phyloP scores from a whole-genome alignment of 129 eudicot species.

The Flaveria ramosissima region DNA sequence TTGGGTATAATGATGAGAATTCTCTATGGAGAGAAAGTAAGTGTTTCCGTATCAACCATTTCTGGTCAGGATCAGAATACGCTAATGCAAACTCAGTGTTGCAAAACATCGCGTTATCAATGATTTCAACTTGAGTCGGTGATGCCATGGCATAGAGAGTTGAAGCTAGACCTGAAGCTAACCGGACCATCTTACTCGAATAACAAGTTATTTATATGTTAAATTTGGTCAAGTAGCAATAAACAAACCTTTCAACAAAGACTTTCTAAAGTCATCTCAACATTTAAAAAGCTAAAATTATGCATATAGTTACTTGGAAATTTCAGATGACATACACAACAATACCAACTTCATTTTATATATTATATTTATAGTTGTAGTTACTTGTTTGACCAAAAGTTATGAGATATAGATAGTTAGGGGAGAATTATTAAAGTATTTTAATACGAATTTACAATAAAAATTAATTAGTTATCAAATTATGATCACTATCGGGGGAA shows the following conservation, averaged over 20 bases:
- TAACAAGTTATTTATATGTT: neutral
- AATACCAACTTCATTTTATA: conserved; percentile 29
- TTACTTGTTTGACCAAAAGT: neutral
- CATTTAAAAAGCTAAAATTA: conserved; percentile 22
- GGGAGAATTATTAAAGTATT: neutral
- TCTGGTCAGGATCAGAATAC: conserved; percentile 59
- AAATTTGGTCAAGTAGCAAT: neutral
- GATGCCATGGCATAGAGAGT: conserved; percentile 40
- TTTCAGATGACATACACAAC: conserved; percentile 24
- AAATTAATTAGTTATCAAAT: neutral
- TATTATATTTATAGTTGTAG: neutral
- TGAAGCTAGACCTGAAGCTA: neutral
- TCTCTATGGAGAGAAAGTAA: conserved; percentile 48
- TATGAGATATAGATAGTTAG: neutral
- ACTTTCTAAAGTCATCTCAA: conserved; percentile 28
- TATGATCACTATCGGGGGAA: neutral
- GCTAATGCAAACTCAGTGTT: conserved; percentile 37
- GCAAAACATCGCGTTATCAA: conserved; percentile 61
- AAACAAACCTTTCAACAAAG: conserved; percentile 3
- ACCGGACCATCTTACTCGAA: neutral
- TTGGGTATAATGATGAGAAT: conserved; percentile 47
- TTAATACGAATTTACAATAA: neutral
- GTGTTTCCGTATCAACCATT: conserved; percentile 65
- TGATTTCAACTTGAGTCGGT: conserved; percentile 43
- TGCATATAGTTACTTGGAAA: conserved; percentile 29